Evolutionary conservation across 169 alveolate species (phyloP).

Genomic region (Plasmodium ovale): DNA sequence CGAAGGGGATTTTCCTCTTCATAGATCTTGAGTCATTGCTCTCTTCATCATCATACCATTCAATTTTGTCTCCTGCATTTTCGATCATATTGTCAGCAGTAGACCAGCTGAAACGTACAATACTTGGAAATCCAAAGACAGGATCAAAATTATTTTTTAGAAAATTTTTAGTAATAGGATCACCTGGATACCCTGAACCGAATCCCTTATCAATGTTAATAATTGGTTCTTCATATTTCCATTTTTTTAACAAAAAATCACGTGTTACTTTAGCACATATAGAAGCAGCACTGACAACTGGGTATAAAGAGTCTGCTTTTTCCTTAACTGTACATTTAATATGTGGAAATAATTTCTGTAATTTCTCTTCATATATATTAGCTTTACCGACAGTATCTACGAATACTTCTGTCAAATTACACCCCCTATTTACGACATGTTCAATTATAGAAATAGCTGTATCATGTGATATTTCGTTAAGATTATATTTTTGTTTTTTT

Average conservation of each 20-base stretch:
- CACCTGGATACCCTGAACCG: constrained; percentile 93
- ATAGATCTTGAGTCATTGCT: constrained; percentile 57
- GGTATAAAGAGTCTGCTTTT: constrained; percentile 96
- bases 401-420: constrained; percentile 74
- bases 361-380: constrained; percentile 87
- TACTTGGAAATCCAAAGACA: constrained; percentile 95
- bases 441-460: constrained; percentile 89
- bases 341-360: constrained; percentile 85
- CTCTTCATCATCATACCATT: constrained; percentile 87
- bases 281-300: constrained; percentile 98
- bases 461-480: constrained; percentile 93
- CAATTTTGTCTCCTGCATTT: constrained; percentile 82
- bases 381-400: constrained; percentile 92
- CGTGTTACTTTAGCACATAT: constrained; percentile 97
- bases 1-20: constrained; percentile 73
- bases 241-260: constrained; percentile 87
- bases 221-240: constrained; percentile 78
- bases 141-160: constrained; percentile 90
- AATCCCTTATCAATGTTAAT: constrained; percentile 86
- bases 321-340: constrained; percentile 89
- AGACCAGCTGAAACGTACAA: constrained; percentile 92
- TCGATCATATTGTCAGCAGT: constrained; percentile 88
- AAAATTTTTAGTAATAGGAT: constrained; percentile 93
- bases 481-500: constrained; percentile 89
- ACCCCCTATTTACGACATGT: constrained; percentile 78